Evolutionary conservation across 352 stramenopile species (phyloP), one percentile per base, ranked within the genome.

Genomic region (Globisporangium uncinulatum): DNA sequence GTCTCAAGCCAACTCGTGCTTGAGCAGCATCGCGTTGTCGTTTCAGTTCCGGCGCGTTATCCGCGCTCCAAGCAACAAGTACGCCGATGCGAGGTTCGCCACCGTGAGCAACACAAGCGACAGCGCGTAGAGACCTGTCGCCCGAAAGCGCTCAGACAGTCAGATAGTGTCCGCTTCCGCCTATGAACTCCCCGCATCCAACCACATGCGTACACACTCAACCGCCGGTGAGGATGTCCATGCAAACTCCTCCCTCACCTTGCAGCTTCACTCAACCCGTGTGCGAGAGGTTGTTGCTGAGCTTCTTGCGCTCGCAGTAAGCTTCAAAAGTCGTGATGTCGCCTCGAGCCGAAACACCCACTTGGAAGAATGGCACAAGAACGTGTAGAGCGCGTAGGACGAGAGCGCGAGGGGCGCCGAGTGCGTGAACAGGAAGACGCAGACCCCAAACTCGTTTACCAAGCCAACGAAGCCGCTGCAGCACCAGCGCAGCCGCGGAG

Each of bases 21-120:
- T 80, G 56, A 75, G 66, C 47, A 80, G 47, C 6, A 50, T 49
- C 20, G 57, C 52, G 57, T 67, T 60, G 56, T 77, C 61, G 19
- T 56, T 66, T 69, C 71, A 81, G 56, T 81, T 68, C 41, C 66
- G 57, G 45, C 62, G 72, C 19, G 69, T 81, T 66, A 81, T 81
- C 29, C 72, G 37, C 43, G 72, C 68, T 24, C 69, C 72, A 1
- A 81, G 72, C 1, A 81, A 62, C 41, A 76, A 61, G 42, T 81
- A 81, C 10, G 67, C 52, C 4, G 69, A 67, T 24, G 72, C 69
- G 32, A 78, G 56, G 42, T 63, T 76, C 29, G 60, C 69, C 19
- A 76, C 53, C 39, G 72, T 76, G 7, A 81, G 63, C 34, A 66
- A 57, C 13, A 76, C 62, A 14, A 81, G 62, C 21, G 72, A 81